Base-by-base conservation (phyloP, 768 basidiomycete genomes). In the Podaxis sp. region DNA sequence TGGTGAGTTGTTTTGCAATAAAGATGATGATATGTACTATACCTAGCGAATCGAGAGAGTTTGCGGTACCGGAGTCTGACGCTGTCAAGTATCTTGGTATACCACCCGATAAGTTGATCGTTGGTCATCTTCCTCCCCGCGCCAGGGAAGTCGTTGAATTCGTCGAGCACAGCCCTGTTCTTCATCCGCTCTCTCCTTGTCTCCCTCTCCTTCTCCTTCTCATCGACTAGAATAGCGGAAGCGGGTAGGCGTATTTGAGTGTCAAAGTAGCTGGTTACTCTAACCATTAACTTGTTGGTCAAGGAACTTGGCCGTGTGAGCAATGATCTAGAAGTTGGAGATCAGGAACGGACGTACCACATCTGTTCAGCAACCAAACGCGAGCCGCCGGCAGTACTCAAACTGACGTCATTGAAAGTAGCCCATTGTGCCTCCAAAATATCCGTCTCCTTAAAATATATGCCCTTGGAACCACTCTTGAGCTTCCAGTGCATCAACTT, bases 401-500 rank as follows among this genome's bases (percentile, higher is more conserved):
- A 80, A 63, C 94, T 95, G 57, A 96, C 94, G 72, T 93, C 92
- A 66, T 92, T 92, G 75, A 99, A 88, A 22, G 96, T 96, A 19
- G 92, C 89, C 92, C 95, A 96, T 69, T 99, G 95, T 5, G 90
- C 88, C 72, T 99, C 96, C 40, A 99, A 82, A n/a, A 99, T 87
- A 72, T 99, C 96, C 0, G 96, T 97, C 79, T 99, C 97, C 71
- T 96, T 95, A 81, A 99, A 96, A 75, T 96, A 92, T 53, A 96
- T 93, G 19, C 90, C 92, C 73, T 93, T 95, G 63, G 88, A 84
- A 19, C 91, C 93, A 66, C 92, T 91, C 80, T 96, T 96, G 57
- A 99, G 82, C 74, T 98, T 96, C 92, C 91, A 95, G 67, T 96
- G 94, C 22, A 99, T 88, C 39, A 99, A 81, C 70, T 85, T 90